phyloP scores from a whole-genome alignment of 805 yeast genomes.

The Naumovozyma castellii region DNA sequence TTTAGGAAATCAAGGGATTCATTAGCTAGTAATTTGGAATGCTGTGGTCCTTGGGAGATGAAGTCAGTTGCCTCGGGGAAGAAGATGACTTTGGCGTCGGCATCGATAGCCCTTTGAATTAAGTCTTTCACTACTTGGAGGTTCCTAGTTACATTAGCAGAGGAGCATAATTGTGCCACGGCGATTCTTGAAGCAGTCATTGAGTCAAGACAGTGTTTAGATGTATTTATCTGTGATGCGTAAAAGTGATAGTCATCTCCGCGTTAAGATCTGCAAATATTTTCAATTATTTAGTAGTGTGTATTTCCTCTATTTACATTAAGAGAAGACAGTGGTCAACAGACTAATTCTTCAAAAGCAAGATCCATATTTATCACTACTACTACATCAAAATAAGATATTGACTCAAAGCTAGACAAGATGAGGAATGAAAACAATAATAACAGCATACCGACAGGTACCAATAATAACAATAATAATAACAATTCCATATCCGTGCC shows the following conservation, averaged over 20 bases:
- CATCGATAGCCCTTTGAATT: slow-evolving; percentile 51
- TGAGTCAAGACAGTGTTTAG: no score
- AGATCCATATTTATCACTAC: no score
- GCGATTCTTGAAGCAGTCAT: slow-evolving; percentile 39
- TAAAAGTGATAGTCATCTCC: no score
- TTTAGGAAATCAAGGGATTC: slow-evolving; percentile 36
- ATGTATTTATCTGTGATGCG: no score
- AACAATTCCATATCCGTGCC: background rate
- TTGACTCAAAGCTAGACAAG: no score
- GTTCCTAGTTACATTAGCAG: slow-evolving; percentile 51
- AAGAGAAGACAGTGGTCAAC: no score
- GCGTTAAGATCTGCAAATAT: no score
- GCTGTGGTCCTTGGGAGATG: slow-evolving; percentile 58
- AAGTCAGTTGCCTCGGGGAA: slow-evolving; percentile 94
- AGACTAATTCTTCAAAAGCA: no score
- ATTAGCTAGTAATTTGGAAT: slow-evolving; percentile 54
- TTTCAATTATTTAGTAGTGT: no score
- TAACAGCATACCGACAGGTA: background rate
- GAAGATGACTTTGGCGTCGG: slow-evolving; percentile 60
- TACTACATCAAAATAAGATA: no score
- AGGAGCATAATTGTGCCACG: slow-evolving; percentile 79
- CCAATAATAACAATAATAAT: background rate
- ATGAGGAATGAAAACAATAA: background rate
- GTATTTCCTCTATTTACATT: no score
- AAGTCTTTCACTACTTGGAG: slow-evolving; percentile 49